Conservation (phyloP, 345 rosid genomes). For the Citrus australasica region DNA sequence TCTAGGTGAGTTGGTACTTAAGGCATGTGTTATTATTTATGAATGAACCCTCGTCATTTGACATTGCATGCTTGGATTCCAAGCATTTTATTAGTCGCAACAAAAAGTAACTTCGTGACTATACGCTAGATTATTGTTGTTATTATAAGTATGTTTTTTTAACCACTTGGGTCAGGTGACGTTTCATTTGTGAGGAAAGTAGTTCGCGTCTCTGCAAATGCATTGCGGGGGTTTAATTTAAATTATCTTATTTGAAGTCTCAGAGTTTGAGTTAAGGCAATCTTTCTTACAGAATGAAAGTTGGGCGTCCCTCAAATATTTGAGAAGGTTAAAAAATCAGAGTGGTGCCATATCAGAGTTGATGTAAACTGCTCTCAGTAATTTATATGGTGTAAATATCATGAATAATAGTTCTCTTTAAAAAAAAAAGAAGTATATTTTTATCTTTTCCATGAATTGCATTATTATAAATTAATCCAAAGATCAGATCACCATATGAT, state of each 20-base stretch:
- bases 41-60: no score
- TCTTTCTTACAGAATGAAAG: accelerated
- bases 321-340: no score
- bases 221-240: no score
- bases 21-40: no score
- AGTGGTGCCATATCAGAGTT: accelerated
- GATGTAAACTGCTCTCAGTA: no score
- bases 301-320: no score
- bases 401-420: accelerated
- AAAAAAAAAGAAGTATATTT: no score
- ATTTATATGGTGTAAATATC: no score
- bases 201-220: accelerated
- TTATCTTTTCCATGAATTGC: not conserved
- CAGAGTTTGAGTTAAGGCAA: accelerated
- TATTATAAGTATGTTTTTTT: not conserved
- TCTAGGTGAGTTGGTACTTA: not conserved
- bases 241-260: accelerated
- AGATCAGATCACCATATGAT: not conserved
- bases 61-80: not conserved
- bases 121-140: not conserved
- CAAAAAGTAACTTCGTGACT: not conserved
- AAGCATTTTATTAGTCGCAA: not conserved
- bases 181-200: no score
- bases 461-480: not conserved
- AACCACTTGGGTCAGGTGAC: no score